phyloP scores from a whole-genome alignment of 345 rosid genomes.

The Populus tremula region DNA sequence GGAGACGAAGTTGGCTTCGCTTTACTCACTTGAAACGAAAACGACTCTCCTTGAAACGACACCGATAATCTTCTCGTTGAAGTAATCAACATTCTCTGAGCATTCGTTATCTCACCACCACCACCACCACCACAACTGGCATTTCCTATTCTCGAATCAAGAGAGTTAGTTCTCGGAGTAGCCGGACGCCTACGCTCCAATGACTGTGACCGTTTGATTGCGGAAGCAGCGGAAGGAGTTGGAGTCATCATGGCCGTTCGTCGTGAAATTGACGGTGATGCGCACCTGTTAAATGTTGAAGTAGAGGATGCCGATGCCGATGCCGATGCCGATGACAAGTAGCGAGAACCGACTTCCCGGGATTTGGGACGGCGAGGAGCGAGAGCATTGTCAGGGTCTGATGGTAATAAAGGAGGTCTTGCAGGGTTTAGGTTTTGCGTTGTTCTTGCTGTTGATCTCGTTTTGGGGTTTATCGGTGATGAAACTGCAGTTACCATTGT shows the following conservation, averaged over 20 bases:
- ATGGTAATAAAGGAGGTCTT: slow-evolving; percentile 60
- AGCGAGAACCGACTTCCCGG: slow-evolving; percentile 78
- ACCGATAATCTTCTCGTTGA: slow-evolving; percentile 76
- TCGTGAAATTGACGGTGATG: slow-evolving; percentile 57
- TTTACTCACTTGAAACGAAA: slow-evolving; percentile 66
- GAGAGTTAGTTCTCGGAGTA: slow-evolving; percentile 43
- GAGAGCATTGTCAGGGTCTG: slow-evolving; percentile 64
- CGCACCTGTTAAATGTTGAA: slow-evolving; percentile 46
- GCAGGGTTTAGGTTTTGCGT: slow-evolving; percentile 32
- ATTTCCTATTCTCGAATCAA: slow-evolving; percentile 36
- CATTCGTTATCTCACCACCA: slow-evolving; percentile 39
- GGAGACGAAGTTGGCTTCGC: slow-evolving; percentile 58
- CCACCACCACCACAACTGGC: slow-evolving; percentile 16
- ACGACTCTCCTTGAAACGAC: slow-evolving; percentile 81
- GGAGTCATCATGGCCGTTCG: slow-evolving; percentile 32
- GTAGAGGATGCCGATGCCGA: slow-evolving; percentile 30
- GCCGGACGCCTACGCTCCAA: slow-evolving; percentile 62
- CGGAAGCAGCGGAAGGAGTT: slow-evolving; percentile 33
- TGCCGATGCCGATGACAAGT: slow-evolving; percentile 42
- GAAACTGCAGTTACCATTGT: slow-evolving; percentile 71
- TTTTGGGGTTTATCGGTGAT: slow-evolving; percentile 41
- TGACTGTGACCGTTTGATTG: slow-evolving; percentile 59
- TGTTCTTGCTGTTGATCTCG: slow-evolving; percentile 16
- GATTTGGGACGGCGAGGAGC: slow-evolving; percentile 59
- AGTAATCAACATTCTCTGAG: slow-evolving; percentile 62